These are phyloP conservation scores for Marchantia paleacea DNA, from an alignment of 225 moss, liverwort and hornwort genomes.

Conservation along the genomic window DNA sequence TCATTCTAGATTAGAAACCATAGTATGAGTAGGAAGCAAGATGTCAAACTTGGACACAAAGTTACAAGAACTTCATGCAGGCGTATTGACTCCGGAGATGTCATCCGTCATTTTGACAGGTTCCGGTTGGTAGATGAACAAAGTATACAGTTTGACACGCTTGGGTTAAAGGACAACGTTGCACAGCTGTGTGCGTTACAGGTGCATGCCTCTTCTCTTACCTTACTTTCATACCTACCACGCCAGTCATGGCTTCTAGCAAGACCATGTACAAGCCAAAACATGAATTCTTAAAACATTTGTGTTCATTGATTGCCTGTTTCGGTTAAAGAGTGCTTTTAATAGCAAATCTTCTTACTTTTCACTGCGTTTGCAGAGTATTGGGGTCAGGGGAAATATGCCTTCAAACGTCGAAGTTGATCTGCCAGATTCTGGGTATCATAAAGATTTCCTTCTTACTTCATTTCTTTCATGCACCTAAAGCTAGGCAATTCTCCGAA, in stretches of 20 bases:
- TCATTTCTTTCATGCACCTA: not conserved
- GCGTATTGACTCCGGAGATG: not conserved
- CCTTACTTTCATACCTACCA: not conserved
- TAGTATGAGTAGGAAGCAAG: too few species aligned
- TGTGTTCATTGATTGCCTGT: not conserved
- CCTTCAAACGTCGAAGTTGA: slow-evolving; percentile 13
- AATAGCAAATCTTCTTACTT: not conserved
- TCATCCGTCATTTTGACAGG: slow-evolving; percentile 30
- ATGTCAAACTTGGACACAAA: too few species aligned
- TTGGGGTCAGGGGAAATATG: not conserved
- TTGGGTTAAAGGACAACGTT: slow-evolving; percentile 79
- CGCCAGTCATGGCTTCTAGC: not conserved
- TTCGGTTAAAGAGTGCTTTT: not conserved
- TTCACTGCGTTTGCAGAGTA: slow-evolving; percentile 19
- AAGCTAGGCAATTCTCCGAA: not conserved
- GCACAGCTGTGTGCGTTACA: slow-evolving; percentile 94
- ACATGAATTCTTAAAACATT: not conserved
- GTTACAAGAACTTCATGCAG: not conserved
- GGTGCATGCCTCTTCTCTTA: slow-evolving; percentile 27
- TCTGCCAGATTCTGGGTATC: slow-evolving; percentile 44
- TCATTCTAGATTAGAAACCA: too few species aligned
- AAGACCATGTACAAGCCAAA: not conserved
- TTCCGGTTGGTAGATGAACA: slow-evolving; percentile 72
- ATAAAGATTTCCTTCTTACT: not conserved
- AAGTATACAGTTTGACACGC: slow-evolving; percentile 62